These are phyloP conservation scores for Trichosporon sp. DNA, from an alignment of 1,284 basidiomycete species.

Conservation along the genomic window DNA sequence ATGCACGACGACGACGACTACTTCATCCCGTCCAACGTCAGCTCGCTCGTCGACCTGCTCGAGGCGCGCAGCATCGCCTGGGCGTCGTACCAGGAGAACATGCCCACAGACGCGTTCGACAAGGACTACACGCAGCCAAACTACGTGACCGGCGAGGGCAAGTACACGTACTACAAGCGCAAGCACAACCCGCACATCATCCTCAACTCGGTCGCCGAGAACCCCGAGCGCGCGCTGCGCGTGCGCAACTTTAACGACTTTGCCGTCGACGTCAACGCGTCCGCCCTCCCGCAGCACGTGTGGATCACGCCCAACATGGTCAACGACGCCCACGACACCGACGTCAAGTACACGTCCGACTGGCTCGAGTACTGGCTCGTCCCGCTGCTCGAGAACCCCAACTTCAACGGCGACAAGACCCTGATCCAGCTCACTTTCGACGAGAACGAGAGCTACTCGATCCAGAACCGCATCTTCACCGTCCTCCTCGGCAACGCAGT, in stretches of 20 bases:
- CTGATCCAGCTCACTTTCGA: constrained; percentile 60
- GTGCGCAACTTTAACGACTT: constrained; percentile 58
- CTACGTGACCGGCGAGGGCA: constrained; percentile 52
- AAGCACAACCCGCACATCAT: constrained; percentile 62
- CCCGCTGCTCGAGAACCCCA: constrained; percentile 54
- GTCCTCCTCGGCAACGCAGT: constrained; percentile 58
- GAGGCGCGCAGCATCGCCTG: constrained; percentile 57
- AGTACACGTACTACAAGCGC: constrained; percentile 52
- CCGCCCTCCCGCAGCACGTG: constrained; percentile 59
- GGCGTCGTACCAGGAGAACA: constrained; percentile 55
- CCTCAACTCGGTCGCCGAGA: constrained; percentile 54
- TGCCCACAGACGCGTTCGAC: constrained; percentile 57
- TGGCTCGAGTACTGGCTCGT: constrained; percentile 59
- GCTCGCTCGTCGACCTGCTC: constrained; percentile 62
- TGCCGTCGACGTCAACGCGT: constrained; percentile 51
- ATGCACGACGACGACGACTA: constrained; percentile 52
- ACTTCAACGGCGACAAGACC: constrained; percentile 56
- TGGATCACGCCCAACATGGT: constrained; percentile 65
- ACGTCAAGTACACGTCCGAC: constrained; percentile 53
- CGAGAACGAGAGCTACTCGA: constrained; percentile 55
- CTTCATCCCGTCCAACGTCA: constrained; percentile 50
- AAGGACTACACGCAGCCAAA: constrained; percentile 52
- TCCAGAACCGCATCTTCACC: constrained; percentile 39
- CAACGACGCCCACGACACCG: constrained; percentile 60
- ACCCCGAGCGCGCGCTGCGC: constrained; percentile 52